Percentiles rank a stretch among this genome's conserved stretches.
Evolutionary conservation across 257 asterid species (phyloP).

Genomic region (Solanum chiquidenum): DNA sequence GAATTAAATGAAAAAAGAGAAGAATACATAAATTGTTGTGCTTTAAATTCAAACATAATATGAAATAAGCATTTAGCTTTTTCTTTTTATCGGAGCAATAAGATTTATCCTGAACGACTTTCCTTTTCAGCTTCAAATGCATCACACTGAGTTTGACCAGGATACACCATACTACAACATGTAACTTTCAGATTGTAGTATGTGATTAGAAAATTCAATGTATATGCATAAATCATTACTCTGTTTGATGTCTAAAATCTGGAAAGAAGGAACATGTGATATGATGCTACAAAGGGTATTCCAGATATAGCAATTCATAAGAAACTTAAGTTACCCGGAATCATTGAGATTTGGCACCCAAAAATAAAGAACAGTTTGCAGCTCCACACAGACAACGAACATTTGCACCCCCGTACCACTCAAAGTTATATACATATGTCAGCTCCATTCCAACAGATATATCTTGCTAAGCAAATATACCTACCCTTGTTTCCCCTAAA

Average conservation of each 20-base stretch:
- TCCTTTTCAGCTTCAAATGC: neutral
- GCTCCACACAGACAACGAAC: constrained; percentile 92
- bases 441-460: constrained; percentile 61
- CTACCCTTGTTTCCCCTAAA: constrained; percentile 73
- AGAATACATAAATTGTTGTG: neutral
- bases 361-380: constrained; percentile 71
- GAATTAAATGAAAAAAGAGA: no score
- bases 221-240: neutral
- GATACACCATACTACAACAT: neutral
- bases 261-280: no score
- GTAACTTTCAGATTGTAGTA: neutral
- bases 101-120: no score
- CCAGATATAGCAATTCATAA: neutral
- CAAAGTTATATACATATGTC: constrained; percentile 72
- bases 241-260: neutral
- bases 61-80: neutral
- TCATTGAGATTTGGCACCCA: constrained; percentile 91
- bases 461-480: constrained; percentile 69
- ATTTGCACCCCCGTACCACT: constrained; percentile 89
- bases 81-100: no score
- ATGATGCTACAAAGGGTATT: no score
- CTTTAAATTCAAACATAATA: neutral
- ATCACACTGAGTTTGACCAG: neutral
- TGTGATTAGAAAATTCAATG: neutral
- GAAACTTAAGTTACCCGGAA: constrained; percentile 47